Conservation (phyloP, 1,284 basidiomycete genomes). For the Tetrapyrgos nigripes region DNA sequence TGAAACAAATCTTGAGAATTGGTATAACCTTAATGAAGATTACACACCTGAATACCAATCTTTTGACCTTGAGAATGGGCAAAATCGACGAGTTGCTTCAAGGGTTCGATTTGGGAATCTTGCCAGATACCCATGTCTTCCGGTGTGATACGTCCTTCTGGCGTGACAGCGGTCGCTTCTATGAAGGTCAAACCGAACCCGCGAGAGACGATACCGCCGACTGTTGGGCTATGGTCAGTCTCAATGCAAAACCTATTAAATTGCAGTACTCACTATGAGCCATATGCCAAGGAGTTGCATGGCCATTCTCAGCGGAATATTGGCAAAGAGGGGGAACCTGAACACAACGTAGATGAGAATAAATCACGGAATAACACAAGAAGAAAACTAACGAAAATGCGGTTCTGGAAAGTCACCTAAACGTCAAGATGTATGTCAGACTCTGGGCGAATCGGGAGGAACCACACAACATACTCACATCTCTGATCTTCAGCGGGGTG, state of each 20-base stretch:
- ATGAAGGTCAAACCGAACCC: slow-evolving; percentile 60
- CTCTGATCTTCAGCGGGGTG: slow-evolving; percentile 66
- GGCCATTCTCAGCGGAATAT: slow-evolving; percentile 67
- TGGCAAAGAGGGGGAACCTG: slow-evolving; percentile 64
- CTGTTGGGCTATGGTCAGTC: slow-evolving; percentile 27
- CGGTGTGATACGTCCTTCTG: slow-evolving; percentile 62
- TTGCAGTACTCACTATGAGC: slow-evolving; percentile 40
- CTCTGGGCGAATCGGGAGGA: too few relatives aligned
- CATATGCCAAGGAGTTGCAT: slow-evolving; percentile 47
- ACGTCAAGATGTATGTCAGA: too few relatives aligned
- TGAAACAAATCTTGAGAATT: slow-evolving; percentile 39
- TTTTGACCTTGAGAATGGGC: slow-evolving; percentile 74
- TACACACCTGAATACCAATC: slow-evolving; percentile 64
- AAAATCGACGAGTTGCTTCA: slow-evolving; percentile 78
- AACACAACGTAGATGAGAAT: neutral
- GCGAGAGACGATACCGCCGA: slow-evolving; percentile 55
- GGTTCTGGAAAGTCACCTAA: slow-evolving; percentile 68
- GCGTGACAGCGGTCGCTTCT: slow-evolving; percentile 66
- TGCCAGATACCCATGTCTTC: slow-evolving; percentile 75
- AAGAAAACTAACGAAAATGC: slow-evolving; percentile 59
- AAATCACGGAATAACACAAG: neutral
- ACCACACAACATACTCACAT: too few relatives aligned
- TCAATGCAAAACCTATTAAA: neutral
- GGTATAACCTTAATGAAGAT: neutral
- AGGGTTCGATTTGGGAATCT: slow-evolving; percentile 72